Percentiles rank a stretch among this genome's conserved stretches.
Evolutionary conservation across 83 land plant species (phyloP).

Genomic region (Picea engelmannii): DNA sequence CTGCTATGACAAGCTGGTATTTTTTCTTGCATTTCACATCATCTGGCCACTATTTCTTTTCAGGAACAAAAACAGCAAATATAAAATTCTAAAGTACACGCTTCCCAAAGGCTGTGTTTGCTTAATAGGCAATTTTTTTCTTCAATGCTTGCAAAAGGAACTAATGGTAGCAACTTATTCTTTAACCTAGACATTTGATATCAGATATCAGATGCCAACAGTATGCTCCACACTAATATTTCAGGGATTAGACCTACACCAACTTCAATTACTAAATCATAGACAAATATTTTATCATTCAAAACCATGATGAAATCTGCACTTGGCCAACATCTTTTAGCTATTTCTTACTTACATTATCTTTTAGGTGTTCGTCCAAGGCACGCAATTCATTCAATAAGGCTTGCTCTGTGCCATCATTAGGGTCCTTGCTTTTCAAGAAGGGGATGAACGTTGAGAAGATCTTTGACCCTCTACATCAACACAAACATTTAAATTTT

Average conservation of each 20-base stretch:
- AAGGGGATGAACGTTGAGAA: slow-evolving; percentile 68
- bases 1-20: too few relatives aligned
- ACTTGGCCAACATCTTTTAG: neutral
- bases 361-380: slow-evolving; percentile 83
- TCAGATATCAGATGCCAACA: neutral
- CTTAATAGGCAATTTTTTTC: neutral
- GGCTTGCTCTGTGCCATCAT: slow-evolving; percentile 76
- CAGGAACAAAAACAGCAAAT: neutral
- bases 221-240: neutral
- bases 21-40: too few relatives aligned
- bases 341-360: slow-evolving; percentile 35
- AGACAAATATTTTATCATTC: neutral
- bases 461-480: slow-evolving; percentile 82
- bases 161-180: neutral
- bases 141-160: neutral
- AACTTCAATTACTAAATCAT: neutral
- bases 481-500: neutral
- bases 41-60: neutral
- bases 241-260: neutral
- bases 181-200: neutral
- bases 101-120: neutral
- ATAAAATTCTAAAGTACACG: neutral
- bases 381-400: slow-evolving; percentile 72
- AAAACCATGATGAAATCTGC: neutral
- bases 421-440: slow-evolving; percentile 74